A percentile compares a stretch with the other conserved stretches of the same genome.
phyloP scores from a whole-genome alignment of 139 green algal genomes.

The Coelastrella sp. region DNA sequence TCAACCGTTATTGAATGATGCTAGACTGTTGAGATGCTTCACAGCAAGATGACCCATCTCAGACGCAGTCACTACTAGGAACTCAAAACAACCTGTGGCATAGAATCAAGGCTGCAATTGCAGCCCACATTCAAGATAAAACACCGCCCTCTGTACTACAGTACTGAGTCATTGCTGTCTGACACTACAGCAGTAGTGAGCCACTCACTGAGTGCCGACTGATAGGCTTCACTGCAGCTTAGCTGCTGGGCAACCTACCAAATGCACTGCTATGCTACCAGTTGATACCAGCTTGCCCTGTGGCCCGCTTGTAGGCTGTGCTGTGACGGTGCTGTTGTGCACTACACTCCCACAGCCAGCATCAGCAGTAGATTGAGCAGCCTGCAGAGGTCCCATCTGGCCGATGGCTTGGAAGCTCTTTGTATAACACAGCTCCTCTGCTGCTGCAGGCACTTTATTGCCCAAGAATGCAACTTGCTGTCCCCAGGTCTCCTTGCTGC shows the following conservation, averaged over 20 bases:
- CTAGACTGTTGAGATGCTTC: neutral
- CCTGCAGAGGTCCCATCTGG: constrained; percentile 26
- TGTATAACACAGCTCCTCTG: constrained; percentile 8
- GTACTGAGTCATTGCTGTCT: too few relatives aligned
- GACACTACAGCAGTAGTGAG: too few relatives aligned
- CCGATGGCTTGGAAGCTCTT: constrained; percentile 24
- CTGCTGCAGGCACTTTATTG: neutral
- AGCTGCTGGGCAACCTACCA: neutral
- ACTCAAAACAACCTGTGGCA: neutral
- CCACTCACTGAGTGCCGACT: too few relatives aligned
- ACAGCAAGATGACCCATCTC: neutral
- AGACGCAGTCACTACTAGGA: neutral
- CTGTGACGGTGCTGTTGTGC: neutral
- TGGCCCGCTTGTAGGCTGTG: constrained; percentile 11
- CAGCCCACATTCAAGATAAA: neutral
- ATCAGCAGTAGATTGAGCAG: neutral
- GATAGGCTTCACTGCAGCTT: neutral
- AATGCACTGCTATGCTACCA: neutral
- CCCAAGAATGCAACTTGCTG: neutral
- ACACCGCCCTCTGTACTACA: neutral
- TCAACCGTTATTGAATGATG: neutral
- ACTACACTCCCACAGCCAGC: neutral
- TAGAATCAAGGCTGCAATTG: neutral
- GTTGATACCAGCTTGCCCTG: constrained; percentile 3
- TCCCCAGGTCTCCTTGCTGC: neutral